A percentile compares a stretch with the other conserved stretches of the same genome.
phyloP scores from a whole-genome alignment of 2,329 filamentous ascomycete species.

The Xylariaceae sp. region DNA sequence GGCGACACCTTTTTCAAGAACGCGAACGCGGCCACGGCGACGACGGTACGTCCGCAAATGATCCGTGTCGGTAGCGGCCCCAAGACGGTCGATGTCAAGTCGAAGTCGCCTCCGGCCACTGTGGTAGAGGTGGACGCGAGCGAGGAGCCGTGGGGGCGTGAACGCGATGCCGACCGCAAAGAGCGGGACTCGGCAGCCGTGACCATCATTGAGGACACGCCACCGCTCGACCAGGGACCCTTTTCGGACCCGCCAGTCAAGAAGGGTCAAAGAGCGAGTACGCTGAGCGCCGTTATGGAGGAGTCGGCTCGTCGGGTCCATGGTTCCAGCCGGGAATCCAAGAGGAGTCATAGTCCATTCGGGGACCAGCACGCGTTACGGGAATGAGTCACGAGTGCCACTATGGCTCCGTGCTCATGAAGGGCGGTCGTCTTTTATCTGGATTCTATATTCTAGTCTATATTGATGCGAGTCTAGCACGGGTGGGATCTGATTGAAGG shows the following conservation, averaged over 20 bases:
- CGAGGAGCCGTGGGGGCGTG: too few species aligned
- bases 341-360: constrained; percentile 22
- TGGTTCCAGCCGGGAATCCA: constrained; percentile 24
- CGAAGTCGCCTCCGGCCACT: constrained; percentile 16
- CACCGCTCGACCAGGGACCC: constrained; percentile 45
- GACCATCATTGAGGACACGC: constrained; percentile 43
- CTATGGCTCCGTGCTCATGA: too few species aligned
- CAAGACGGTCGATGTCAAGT: constrained; percentile 30
- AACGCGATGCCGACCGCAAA: too few species aligned
- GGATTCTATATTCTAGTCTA: too few species aligned
- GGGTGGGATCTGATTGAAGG: too few species aligned
- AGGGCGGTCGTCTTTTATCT: too few species aligned
- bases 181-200: constrained; percentile 34
- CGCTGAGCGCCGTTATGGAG: constrained; percentile 49
- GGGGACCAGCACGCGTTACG: constrained; percentile 25
- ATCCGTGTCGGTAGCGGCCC: constrained; percentile 47
- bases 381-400: constrained; percentile 17
- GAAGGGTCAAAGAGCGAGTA: constrained; percentile 31
- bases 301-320: constrained; percentile 38
- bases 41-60: constrained; percentile 50
- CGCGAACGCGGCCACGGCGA: constrained; percentile 50
- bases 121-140: background rate
- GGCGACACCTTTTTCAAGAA: constrained; percentile 63
- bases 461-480: too few species aligned
- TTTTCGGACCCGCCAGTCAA: constrained; percentile 47